Percentiles rank a stretch among this genome's conserved stretches.
These are phyloP conservation scores for Candida maesae DNA, from an alignment of 805 yeast genomes.

Conservation along the genomic window DNA sequence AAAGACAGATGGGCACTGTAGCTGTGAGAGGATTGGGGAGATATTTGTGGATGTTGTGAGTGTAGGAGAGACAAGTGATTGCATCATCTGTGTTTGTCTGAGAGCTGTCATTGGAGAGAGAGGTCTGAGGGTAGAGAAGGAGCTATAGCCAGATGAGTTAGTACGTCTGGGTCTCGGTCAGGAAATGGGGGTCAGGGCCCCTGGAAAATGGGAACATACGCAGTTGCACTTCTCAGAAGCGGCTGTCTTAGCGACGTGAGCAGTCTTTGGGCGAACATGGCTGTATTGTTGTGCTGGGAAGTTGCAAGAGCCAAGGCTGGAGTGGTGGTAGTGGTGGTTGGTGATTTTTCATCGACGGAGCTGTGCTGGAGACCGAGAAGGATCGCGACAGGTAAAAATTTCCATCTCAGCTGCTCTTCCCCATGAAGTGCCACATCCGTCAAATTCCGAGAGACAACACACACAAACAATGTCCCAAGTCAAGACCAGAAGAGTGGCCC, in stretches of 20 bases:
- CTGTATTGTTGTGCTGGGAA: no score
- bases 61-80: conserved; percentile 24
- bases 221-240: conserved; percentile 5
- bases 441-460: no score
- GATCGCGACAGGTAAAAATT: conserved; percentile 5
- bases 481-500: conserved; percentile 20
- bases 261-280: conserved; percentile 12
- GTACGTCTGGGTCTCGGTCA: no score
- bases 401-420: conserved; percentile 1
- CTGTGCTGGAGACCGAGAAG: no score
- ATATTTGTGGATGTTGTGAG: conserved; percentile 15
- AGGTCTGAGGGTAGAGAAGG: conserved; percentile 19
- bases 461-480: conserved; percentile 10
- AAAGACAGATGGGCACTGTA: conserved; percentile 23
- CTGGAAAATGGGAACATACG: conserved; percentile 4
- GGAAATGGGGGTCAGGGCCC: neutral
- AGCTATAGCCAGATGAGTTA: conserved; percentile 1
- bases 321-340: no score
- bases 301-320: no score
- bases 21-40: conserved; percentile 14
- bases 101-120: conserved; percentile 20
- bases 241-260: conserved; percentile 10
- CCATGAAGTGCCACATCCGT: neutral
- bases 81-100: conserved; percentile 19
- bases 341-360: conserved; percentile 2